phyloP scores from a whole-genome alignment of 1,284 basidiomycete species.

The Apiotrichum gamsii region DNA sequence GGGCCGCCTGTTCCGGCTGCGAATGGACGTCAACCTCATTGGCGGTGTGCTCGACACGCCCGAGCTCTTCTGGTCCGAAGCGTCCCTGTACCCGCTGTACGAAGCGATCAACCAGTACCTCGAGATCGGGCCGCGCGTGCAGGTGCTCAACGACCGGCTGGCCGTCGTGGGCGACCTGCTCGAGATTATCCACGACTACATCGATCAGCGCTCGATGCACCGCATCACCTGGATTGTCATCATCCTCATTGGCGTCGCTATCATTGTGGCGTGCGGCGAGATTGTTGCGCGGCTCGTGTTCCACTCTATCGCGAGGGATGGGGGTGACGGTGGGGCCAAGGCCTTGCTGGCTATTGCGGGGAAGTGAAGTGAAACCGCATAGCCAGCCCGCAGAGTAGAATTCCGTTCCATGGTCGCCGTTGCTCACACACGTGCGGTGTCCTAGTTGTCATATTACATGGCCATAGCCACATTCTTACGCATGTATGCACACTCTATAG shows the following conservation, averaged over 20 bases:
- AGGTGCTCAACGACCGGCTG: conserved; percentile 81
- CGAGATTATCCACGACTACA: conserved; percentile 86
- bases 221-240: conserved; percentile 95
- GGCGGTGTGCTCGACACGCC: conserved; percentile 93
- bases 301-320: conserved; percentile 17
- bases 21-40: conserved; percentile 85
- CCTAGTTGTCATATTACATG: no score
- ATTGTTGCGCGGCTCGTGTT: conserved; percentile 73
- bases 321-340: no score
- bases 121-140: conserved; percentile 79
- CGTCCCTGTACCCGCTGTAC: conserved; percentile 79
- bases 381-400: no score
- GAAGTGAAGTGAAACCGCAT: no score
- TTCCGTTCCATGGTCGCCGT: no score
- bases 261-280: conserved; percentile 63
- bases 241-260: conserved; percentile 83
- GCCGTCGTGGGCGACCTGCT: conserved; percentile 81
- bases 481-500: no score
- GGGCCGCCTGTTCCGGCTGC: conserved; percentile 77
- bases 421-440: no score
- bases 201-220: conserved; percentile 85
- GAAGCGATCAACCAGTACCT: conserved; percentile 92
- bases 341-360: no score
- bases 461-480: no score
- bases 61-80: conserved; percentile 92